Base-by-base conservation (phyloP, 495 filamentous ascomycete species). In the Pyronema domesticum region DNA sequence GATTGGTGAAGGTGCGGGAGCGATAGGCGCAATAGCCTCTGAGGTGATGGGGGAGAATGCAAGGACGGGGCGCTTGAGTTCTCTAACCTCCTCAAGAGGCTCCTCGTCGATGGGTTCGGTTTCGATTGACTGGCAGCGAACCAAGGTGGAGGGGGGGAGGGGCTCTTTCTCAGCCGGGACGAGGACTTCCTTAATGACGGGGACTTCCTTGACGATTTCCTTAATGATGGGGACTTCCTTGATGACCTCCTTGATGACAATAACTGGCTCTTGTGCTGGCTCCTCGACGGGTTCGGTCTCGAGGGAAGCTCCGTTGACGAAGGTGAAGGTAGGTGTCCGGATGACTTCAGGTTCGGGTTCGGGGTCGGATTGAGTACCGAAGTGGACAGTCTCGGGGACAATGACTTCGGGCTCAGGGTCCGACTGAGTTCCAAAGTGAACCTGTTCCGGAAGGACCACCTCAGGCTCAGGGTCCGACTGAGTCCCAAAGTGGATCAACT, bases 331-430 rank as follows among this genome's bases (percentile, higher is more conserved):
- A 10, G 45, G 45, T 1, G 45, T 3, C 13, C 1, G n/a, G 10
- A 47, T 1, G 3, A 13, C 39, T 42, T 42, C 39, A 5, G 23
- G 23, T 36, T 48, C 55, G 11, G 51, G 45, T 30, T 56, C 55
- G 18, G 55, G 55, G 23, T 60, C 62, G 33, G 57, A 64, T 39
- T 64, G 62, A 13, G 61, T 64, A 18, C 62, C 61, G 51, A 50
- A 35, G 30, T 36, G 30, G 11, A 15, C 23, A 34, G 44, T 15
- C 46, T 49, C 46, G 23, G 9, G 19, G 23, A 49, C 46, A 9
- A 23, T 23, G 10, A 35, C 47, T 10, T 46, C 40, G 11, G 36
- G 39, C 19, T 44, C 51, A 36, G 15, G 37, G 18, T 55, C 53
- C 8, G 53, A 36, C 30, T 55, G 53, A 23, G 43, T 55, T 13